These are phyloP conservation scores for Cladosporium phlei DNA, from an alignment of 2,329 filamentous ascomycete genomes.

Conservation along the genomic window DNA sequence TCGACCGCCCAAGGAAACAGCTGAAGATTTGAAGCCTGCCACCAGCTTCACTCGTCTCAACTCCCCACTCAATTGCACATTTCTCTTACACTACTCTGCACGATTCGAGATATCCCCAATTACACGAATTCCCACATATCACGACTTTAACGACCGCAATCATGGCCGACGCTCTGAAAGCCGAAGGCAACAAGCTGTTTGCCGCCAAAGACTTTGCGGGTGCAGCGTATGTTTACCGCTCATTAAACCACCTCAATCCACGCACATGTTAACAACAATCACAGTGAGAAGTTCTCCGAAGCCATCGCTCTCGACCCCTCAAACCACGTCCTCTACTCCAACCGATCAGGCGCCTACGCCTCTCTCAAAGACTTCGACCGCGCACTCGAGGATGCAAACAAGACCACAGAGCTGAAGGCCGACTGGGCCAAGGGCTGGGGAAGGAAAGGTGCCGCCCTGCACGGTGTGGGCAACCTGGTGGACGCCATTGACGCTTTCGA, in stretches of 20 bases:
- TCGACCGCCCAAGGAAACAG: slow-evolving; percentile 8
- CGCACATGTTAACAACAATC: slow-evolving; percentile 10
- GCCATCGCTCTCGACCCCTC: slow-evolving; percentile 81
- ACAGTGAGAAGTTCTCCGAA: slow-evolving; percentile 86
- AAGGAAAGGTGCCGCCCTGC: slow-evolving; percentile 84
- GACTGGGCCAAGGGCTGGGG: slow-evolving; percentile 98
- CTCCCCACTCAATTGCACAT: slow-evolving; percentile 1
- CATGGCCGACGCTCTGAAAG: slow-evolving; percentile 82
- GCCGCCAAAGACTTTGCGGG: slow-evolving; percentile 94
- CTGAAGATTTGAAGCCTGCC: slow-evolving; percentile 6
- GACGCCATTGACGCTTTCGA: slow-evolving; percentile 87
- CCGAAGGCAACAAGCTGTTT: slow-evolving; percentile 97
- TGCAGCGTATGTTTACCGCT: slow-evolving; percentile 68
- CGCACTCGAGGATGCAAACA: slow-evolving; percentile 83
- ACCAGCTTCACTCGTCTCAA: no score
- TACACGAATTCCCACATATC: slow-evolving; percentile 4
- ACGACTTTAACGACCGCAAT: slow-evolving; percentile 15
- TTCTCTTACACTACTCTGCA: not conserved
- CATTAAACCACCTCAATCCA: not conserved
- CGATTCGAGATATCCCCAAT: slow-evolving; percentile 10
- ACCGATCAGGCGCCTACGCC: slow-evolving; percentile 81
- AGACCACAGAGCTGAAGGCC: slow-evolving; percentile 90
- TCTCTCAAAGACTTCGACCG: slow-evolving; percentile 84
- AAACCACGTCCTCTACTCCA: slow-evolving; percentile 98
- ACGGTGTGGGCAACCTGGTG: slow-evolving; percentile 80